phyloP scores from a whole-genome alignment of 2,329 filamentous ascomycete genomes.

The Curvularia eragrostidis region DNA sequence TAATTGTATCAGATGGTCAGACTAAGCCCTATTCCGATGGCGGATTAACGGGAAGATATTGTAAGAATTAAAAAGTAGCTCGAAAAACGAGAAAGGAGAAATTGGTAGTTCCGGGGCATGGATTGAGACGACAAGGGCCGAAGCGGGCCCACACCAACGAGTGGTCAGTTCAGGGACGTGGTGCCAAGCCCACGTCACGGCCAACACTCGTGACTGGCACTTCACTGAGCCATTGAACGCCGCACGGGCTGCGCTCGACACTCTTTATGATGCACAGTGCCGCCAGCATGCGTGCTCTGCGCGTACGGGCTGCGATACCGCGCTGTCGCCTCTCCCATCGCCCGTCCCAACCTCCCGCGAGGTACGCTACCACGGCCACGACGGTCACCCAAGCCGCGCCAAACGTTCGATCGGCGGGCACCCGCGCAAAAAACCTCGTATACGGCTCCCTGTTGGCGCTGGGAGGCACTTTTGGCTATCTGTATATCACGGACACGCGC shows the following conservation, averaged over 20 bases:
- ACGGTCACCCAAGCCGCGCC: slow-evolving; percentile 35
- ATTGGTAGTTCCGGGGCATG: background rate
- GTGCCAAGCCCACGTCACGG: slow-evolving; percentile 17
- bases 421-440: slow-evolving; percentile 58
- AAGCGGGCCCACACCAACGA: background rate
- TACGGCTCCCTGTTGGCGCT: slow-evolving; percentile 63
- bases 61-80: background rate
- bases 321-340: slow-evolving; percentile 25
- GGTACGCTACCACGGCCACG: slow-evolving; percentile 33
- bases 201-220: background rate
- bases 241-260: slow-evolving; percentile 27
- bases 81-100: background rate
- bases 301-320: slow-evolving; percentile 33
- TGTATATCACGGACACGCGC: slow-evolving; percentile 62
- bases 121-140: background rate
- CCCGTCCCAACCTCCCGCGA: slow-evolving; percentile 26
- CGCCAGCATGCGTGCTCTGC: slow-evolving; percentile 37
- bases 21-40: background rate
- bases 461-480: slow-evolving; percentile 54
- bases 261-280: slow-evolving; percentile 35
- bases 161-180: background rate
- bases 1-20: background rate
- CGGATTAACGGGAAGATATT: background rate
- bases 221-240: slow-evolving; percentile 24
- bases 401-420: slow-evolving; percentile 50